These are phyloP conservation scores for Colletotrichum cereale DNA, from an alignment of 2,329 filamentous ascomycete genomes.

Conservation along the genomic window DNA sequence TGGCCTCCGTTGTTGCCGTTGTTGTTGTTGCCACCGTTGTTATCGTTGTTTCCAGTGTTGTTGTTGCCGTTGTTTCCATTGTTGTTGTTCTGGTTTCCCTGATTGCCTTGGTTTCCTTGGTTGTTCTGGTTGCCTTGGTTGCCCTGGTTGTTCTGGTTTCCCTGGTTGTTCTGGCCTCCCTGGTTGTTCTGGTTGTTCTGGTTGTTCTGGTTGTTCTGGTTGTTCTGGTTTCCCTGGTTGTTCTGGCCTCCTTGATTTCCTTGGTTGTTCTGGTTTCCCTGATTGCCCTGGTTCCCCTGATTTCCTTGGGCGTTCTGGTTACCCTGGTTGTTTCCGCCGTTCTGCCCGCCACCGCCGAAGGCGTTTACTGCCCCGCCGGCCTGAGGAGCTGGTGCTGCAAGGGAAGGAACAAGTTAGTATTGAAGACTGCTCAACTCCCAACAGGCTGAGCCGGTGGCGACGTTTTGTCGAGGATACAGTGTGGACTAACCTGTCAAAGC, in stretches of 20 bases:
- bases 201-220: neutral
- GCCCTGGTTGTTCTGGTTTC: neutral
- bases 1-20: neutral
- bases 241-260: neutral
- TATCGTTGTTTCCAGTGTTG: neutral
- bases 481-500: slow-evolving; percentile 21
- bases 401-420: neutral
- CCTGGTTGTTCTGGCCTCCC: neutral
- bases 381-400: slow-evolving; percentile 25
- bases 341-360: neutral
- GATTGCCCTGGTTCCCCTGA: neutral
- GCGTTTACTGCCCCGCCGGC: neutral
- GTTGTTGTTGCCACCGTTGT: neutral
- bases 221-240: neutral
- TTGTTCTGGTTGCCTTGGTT: neutral
- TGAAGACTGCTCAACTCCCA: neutral
- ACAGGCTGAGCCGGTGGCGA: neutral
- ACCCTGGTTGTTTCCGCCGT: slow-evolving; percentile 3
- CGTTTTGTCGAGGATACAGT: neutral
- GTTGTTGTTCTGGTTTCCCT: neutral
- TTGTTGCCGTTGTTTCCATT: neutral
- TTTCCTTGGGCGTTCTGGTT: neutral
- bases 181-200: too few species aligned
- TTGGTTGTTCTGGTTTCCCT: neutral
- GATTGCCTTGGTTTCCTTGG: neutral